A percentile compares a stretch with the other conserved stretches of the same genome.
phyloP scores from a whole-genome alignment of 345 rosid species.

The Euphorbia peplus region DNA sequence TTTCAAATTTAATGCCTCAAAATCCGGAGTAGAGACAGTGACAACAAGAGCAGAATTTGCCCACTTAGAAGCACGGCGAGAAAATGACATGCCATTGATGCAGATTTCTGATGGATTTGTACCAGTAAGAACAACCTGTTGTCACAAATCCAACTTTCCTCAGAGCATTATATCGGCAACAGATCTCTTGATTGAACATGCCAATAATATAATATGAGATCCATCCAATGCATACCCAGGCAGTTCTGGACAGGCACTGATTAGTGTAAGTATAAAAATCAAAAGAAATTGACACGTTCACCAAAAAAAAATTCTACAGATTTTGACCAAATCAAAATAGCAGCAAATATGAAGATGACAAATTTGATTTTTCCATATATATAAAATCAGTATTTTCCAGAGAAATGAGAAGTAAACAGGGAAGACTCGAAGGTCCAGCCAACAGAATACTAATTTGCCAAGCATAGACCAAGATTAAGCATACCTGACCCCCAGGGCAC shows the following conservation, averaged over 20 bases:
- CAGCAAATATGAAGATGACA: not conserved
- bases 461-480: constrained; percentile 1
- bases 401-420: not conserved
- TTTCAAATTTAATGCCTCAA: constrained; percentile 53
- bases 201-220: not conserved
- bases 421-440: not conserved
- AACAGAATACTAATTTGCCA: not conserved
- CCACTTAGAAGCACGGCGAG: constrained; percentile 93
- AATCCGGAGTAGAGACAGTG: constrained; percentile 66
- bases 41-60: constrained; percentile 94
- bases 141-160: constrained; percentile 4
- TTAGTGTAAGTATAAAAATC: not conserved
- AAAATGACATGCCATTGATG: constrained; percentile 96
- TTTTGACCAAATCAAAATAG: constrained; percentile 1
- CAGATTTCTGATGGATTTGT: constrained; percentile 82
- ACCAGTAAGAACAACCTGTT: constrained; percentile 93
- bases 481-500: constrained; percentile 99
- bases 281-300: not conserved
- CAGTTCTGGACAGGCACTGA: not conserved
- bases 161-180: not conserved
- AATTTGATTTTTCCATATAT: not conserved
- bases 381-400: not conserved
- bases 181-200: not conserved
- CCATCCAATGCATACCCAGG: not conserved
- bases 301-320: not conserved